phyloP scores from a whole-genome alignment of 768 basidiomycete species.

The Panaeolus papilionaceus region DNA sequence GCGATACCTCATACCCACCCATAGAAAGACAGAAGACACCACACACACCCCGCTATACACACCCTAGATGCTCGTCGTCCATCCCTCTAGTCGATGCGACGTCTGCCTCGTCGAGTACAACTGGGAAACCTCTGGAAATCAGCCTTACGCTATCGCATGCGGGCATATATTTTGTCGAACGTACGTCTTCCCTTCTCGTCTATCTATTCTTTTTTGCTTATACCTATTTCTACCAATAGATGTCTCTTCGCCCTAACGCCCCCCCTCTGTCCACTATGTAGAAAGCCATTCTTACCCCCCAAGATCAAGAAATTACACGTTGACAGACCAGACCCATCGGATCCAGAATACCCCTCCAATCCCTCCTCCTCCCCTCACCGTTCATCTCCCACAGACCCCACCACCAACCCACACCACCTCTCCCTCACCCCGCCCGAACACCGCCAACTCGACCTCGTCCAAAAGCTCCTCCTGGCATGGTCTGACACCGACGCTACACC shows the following conservation, averaged over 20 bases:
- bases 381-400: too few relatives aligned
- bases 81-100: slow-evolving; percentile 77
- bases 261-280: slow-evolving; percentile 68
- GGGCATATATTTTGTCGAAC: slow-evolving; percentile 77
- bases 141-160: slow-evolving; percentile 76
- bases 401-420: neutral
- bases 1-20: too few relatives aligned
- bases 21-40: too few relatives aligned
- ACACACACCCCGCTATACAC: too few relatives aligned
- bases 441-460: neutral
- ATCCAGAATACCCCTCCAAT: neutral
- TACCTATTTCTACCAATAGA: slow-evolving; percentile 35
- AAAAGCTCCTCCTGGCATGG: neutral
- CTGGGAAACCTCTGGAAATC: slow-evolving; percentile 53
- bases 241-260: slow-evolving; percentile 60
- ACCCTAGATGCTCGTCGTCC: slow-evolving; percentile 58
- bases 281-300: slow-evolving; percentile 61
- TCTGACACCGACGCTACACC: too few relatives aligned
- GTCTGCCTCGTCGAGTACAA: slow-evolving; percentile 74
- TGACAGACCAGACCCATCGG: slow-evolving; percentile 43
- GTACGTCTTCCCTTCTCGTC: slow-evolving; percentile 45
- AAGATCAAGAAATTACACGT: slow-evolving; percentile 74
- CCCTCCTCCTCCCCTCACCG: too few relatives aligned
- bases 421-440: neutral
- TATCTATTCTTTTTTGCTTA: neutral